These are phyloP conservation scores for Chrysanthemum seticuspe DNA, from an alignment of 129 eudicot species.

Conservation along the genomic window DNA sequence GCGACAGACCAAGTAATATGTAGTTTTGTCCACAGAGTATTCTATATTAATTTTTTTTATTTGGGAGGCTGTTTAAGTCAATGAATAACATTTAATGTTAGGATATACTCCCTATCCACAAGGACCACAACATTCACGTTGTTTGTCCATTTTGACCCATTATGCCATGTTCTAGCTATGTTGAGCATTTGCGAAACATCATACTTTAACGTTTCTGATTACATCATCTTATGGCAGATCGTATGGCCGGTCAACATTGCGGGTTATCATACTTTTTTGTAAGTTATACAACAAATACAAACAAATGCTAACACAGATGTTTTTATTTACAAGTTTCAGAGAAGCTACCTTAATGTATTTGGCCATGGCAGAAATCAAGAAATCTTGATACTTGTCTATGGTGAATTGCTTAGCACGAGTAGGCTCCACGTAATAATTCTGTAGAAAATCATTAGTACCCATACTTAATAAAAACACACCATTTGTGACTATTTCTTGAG, in stretches of 20 bases:
- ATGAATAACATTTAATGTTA: no score
- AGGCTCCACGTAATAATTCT: constrained; percentile 47
- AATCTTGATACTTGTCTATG: constrained; percentile 48
- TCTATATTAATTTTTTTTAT: no score
- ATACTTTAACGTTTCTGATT: no score
- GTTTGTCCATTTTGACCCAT: no score
- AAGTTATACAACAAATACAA: neutral
- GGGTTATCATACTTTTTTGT: no score
- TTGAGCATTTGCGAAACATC: no score
- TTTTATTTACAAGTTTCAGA: neutral
- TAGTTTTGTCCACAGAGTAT: neutral
- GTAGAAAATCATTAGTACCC: constrained; percentile 67
- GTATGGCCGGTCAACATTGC: no score
- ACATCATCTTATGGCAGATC: no score
- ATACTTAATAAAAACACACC: constrained; percentile 46
- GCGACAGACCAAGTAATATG: neutral
- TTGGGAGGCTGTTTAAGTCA: no score
- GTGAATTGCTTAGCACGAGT: constrained; percentile 49
- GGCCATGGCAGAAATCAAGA: constrained; percentile 45
- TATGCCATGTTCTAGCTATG: no score
- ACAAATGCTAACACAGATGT: neutral
- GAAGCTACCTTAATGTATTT: constrained; percentile 40
- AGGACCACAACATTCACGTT: no score
- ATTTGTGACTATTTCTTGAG: constrained; percentile 39
- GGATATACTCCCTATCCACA: no score